Percentiles rank a stretch among this genome's conserved stretches.
Evolutionary conservation across 768 basidiomycete species (phyloP).

Genomic region (Zangia roseola): DNA sequence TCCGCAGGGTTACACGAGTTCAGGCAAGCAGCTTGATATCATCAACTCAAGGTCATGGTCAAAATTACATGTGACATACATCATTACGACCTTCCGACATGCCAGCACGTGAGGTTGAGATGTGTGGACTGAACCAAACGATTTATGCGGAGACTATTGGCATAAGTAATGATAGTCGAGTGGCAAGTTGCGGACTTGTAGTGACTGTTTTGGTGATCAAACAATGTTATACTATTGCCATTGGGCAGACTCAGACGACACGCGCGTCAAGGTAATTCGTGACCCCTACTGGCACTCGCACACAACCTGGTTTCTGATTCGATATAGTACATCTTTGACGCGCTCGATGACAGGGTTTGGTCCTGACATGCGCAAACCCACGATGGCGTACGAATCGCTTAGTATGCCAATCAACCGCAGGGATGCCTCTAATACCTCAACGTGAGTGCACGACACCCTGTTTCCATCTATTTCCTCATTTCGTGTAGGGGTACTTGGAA

Average conservation of each 20-base stretch:
- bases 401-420: slow-evolving; percentile 23
- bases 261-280: background rate
- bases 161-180: too few relatives aligned
- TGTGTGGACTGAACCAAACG: slow-evolving; percentile 43
- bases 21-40: slow-evolving; percentile 28
- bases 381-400: slow-evolving; percentile 9
- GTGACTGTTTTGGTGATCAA: too few relatives aligned
- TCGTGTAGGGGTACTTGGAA: slow-evolving; percentile 16
- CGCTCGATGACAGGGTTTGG: slow-evolving; percentile 8
- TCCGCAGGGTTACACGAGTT: slow-evolving; percentile 62
- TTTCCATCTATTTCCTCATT: slow-evolving; percentile 6
- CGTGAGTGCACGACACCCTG: slow-evolving; percentile 15
- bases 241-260: too few relatives aligned
- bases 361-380: slow-evolving; percentile 12
- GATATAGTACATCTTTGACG: slow-evolving; percentile 9
- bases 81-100: slow-evolving; percentile 55
- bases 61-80: slow-evolving; percentile 54
- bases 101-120: slow-evolving; percentile 45
- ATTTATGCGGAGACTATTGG: slow-evolving; percentile 32
- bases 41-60: slow-evolving; percentile 16
- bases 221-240: too few relatives aligned
- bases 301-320: slow-evolving; percentile 3
- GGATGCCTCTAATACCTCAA: slow-evolving; percentile 27
- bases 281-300: background rate
- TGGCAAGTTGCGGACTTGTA: background rate